Evolutionary conservation across 2,329 filamentous ascomycete genomes (phyloP).

Genomic region (Colletotrichum plurivorum): DNA sequence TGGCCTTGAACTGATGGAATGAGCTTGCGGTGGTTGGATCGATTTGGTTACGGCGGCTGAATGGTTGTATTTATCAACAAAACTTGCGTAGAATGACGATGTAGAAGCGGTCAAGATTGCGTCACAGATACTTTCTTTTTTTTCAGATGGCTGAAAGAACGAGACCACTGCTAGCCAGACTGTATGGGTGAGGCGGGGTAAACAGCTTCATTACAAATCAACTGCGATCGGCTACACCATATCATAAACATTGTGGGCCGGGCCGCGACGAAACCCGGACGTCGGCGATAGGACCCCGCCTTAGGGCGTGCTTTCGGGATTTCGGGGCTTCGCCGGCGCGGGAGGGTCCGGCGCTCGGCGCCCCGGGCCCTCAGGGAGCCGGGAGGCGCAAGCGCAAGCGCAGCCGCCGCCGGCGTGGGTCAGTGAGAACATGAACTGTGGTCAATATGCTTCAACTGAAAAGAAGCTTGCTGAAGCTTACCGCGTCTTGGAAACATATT

Average conservation of each 20-base stretch:
- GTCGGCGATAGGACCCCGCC: not conserved
- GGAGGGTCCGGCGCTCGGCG: not conserved
- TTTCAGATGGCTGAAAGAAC: not conserved
- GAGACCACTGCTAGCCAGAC: too few species aligned
- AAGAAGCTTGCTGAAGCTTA: too few species aligned
- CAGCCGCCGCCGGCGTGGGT: not conserved
- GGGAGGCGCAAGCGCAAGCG: slow-evolving; percentile 8
- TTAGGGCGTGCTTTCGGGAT: not conserved
- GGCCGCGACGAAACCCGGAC: not conserved
- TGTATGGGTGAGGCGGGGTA: not conserved
- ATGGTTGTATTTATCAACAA: too few species aligned
- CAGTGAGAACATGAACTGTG: not conserved
- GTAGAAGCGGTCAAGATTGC: not conserved
- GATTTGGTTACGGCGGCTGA: not conserved
- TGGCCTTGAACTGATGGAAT: not conserved
- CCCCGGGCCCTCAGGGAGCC: too few species aligned
- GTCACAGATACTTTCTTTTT: not conserved
- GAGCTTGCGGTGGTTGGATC: not conserved
- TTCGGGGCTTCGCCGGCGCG: not conserved
- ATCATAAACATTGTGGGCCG: not conserved
- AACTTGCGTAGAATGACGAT: too few species aligned
- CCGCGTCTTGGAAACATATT: too few species aligned
- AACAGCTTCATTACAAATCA: slow-evolving; percentile 10
- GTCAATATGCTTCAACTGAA: not conserved
- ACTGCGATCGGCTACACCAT: not conserved